These are phyloP conservation scores for Colletotrichum cordylinicola DNA, from an alignment of 2,329 filamentous ascomycete species.

Conservation along the genomic window DNA sequence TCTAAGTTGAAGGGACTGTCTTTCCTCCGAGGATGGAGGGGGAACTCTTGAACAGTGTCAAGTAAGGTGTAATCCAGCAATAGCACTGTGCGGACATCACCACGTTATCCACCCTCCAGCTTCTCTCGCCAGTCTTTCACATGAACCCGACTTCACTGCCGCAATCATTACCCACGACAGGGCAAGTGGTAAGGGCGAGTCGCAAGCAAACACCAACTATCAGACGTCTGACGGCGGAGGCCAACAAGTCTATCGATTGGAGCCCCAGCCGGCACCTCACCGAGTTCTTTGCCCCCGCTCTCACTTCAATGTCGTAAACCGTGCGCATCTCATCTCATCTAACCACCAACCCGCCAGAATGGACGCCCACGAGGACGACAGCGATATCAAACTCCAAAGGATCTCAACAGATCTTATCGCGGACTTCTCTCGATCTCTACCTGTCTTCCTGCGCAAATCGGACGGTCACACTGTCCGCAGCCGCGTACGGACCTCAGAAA, in stretches of 20 bases:
- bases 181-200: not conserved
- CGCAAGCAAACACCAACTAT: not conserved
- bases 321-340: not conserved
- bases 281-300: not conserved
- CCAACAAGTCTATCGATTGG: not conserved
- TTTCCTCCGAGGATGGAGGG: not conserved
- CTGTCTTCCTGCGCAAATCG: constrained; percentile 57
- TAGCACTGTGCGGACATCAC: not conserved
- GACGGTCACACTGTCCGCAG: constrained; percentile 53
- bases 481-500: constrained; percentile 56
- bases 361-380: constrained; percentile 66
- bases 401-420: constrained; percentile 63
- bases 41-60: not conserved
- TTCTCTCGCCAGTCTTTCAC: not conserved
- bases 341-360: constrained; percentile 40
- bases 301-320: not conserved
- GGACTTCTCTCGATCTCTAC: constrained; percentile 61
- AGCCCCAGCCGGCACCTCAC: not conserved
- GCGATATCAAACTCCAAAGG: constrained; percentile 67
- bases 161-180: not conserved
- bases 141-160: not conserved
- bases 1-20: not conserved
- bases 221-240: not conserved
- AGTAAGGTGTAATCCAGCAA: not conserved
- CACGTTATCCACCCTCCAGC: not conserved